Evolutionary conservation across 2,329 filamentous ascomycete species (phyloP).

Genomic region (Cladosporium halotolerans): DNA sequence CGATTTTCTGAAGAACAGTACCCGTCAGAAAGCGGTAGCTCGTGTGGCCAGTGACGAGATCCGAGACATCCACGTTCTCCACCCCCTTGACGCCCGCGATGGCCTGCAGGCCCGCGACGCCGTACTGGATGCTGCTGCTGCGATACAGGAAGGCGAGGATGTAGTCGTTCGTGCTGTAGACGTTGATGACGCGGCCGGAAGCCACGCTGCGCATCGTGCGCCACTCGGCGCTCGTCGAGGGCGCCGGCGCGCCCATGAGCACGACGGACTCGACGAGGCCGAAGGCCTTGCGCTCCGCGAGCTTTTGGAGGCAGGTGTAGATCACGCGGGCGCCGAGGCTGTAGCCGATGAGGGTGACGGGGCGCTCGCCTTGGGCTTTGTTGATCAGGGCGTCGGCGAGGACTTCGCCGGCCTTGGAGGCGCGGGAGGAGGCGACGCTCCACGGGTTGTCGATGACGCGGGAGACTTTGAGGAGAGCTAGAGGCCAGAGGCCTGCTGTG

Average conservation of each 20-base stretch:
- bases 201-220: constrained; percentile 70
- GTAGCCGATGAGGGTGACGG: constrained; percentile 36
- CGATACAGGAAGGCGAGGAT: constrained; percentile 84
- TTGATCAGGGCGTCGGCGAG: constrained; percentile 37
- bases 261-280: constrained; percentile 79
- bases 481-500: constrained; percentile 44
- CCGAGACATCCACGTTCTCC: constrained; percentile 49
- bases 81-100: constrained; percentile 63
- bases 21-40: constrained; percentile 47
- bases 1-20: constrained; percentile 45
- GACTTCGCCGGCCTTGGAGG: constrained; percentile 35
- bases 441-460: constrained; percentile 37
- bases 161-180: constrained; percentile 81
- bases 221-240: constrained; percentile 68
- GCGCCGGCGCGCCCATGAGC: constrained; percentile 73
- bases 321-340: constrained; percentile 53
- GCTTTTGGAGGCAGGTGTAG: constrained; percentile 68
- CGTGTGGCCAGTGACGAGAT: constrained; percentile 46
- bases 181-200: constrained; percentile 76
- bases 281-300: constrained; percentile 74
- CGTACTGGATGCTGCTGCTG: constrained; percentile 72
- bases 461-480: constrained; percentile 41
- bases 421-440: constrained; percentile 32
- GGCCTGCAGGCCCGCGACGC: constrained; percentile 75
- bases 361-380: constrained; percentile 36